Percentiles rank a stretch among this genome's conserved stretches.
These are phyloP conservation scores for Medicago lupulina DNA, from an alignment of 306 rosid genomes.

Conservation along the genomic window DNA sequence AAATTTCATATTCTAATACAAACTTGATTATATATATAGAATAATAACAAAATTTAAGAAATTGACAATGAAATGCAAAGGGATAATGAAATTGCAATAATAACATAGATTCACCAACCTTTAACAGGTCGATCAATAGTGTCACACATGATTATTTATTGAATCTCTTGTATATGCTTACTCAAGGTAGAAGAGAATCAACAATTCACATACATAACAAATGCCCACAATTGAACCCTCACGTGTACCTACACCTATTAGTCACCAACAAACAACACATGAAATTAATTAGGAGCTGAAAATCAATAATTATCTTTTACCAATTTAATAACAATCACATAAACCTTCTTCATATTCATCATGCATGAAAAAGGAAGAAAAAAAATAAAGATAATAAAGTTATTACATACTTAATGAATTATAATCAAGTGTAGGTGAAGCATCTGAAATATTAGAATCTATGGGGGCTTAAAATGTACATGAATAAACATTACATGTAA, in stretches of 20 bases:
- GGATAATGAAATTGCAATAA: neutral
- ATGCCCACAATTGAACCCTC: slow-evolving; percentile 46
- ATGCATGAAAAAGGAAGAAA: neutral
- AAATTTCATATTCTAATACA: neutral
- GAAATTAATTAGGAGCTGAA: slow-evolving; percentile 30
- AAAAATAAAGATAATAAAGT: neutral
- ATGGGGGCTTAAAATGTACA: slow-evolving; percentile 34
- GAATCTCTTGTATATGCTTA: slow-evolving; percentile 48
- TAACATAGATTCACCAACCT: slow-evolving; percentile 45
- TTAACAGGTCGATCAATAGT: slow-evolving; percentile 54
- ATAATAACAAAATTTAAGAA: neutral
- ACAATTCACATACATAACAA: slow-evolving; percentile 50
- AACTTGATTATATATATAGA: neutral
- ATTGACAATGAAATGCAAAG: neutral
- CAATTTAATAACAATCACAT: slow-evolving; percentile 27
- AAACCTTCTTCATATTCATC: slow-evolving; percentile 3
- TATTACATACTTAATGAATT: neutral
- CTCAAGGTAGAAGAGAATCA: slow-evolving; percentile 57
- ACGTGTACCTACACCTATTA: slow-evolving; percentile 50
- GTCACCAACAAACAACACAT: slow-evolving; percentile 22
- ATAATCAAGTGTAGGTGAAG: slow-evolving; percentile 10
- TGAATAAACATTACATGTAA: slow-evolving; percentile 29
- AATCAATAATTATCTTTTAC: neutral
- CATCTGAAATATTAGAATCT: slow-evolving; percentile 13
- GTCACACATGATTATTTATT: slow-evolving; percentile 73